A percentile compares a stretch with the other conserved stretches of the same genome.
Evolutionary conservation across 148 eudicot species (phyloP).

Genomic region (Suaeda aralocaspica): DNA sequence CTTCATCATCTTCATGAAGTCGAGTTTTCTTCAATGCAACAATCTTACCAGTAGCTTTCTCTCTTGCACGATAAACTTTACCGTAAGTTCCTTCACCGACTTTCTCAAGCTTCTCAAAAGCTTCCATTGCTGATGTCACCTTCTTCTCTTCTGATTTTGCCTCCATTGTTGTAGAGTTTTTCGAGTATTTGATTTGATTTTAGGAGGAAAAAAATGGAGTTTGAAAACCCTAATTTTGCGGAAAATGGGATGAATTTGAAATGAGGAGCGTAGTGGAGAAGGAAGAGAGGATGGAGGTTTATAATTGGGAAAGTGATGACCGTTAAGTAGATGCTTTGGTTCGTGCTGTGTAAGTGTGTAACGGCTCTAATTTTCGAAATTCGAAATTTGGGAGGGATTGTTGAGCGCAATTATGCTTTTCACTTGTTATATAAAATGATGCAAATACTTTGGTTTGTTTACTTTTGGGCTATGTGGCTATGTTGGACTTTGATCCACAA

Average conservation of each 20-base stretch:
- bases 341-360: neutral
- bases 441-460: too few species aligned
- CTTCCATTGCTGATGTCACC: constrained; percentile 62
- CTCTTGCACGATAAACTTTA: constrained; percentile 85
- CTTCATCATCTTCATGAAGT: constrained; percentile 91
- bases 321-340: neutral
- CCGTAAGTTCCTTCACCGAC: constrained; percentile 98
- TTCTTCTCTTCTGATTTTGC: constrained; percentile 24
- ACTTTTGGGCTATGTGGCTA: too few species aligned
- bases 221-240: neutral
- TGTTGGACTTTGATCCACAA: too few species aligned
- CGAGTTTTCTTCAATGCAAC: constrained; percentile 94
- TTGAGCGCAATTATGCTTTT: too few species aligned
- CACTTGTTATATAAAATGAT: too few species aligned
- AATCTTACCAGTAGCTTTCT: constrained; percentile 77
- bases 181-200: neutral
- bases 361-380: constrained; percentile 15
- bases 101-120: constrained; percentile 93
- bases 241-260: neutral
- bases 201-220: neutral
- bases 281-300: neutral
- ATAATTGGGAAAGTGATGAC: neutral
- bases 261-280: neutral
- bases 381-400: neutral
- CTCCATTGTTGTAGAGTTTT: constrained; percentile 11